Percentiles rank a stretch among this genome's conserved stretches.
These are phyloP conservation scores for Goffeauzyma gilvescens DNA, from an alignment of 768 basidiomycete species.

Conservation along the genomic window DNA sequence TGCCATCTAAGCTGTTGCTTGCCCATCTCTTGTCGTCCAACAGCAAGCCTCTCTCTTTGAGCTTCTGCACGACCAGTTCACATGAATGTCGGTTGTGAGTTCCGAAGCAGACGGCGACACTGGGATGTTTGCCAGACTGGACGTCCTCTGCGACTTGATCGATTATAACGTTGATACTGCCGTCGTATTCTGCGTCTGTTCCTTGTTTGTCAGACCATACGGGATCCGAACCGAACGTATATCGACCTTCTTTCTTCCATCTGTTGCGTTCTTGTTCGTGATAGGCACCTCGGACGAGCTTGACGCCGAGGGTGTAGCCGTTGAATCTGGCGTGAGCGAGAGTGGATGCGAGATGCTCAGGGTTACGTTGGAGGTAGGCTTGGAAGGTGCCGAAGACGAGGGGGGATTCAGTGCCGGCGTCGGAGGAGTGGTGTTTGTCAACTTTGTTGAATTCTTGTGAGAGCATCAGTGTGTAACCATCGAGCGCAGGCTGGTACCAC, in stretches of 20 bases:
- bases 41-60: too few relatives aligned
- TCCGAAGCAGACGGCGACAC: conserved; percentile 59
- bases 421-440: too few relatives aligned
- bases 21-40: conserved; percentile 45
- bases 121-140: conserved; percentile 18
- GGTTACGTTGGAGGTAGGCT: conserved; percentile 62
- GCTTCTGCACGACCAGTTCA: conserved; percentile 42
- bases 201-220: conserved; percentile 27
- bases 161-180: conserved; percentile 43
- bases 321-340: conserved; percentile 47
- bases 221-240: conserved; percentile 21
- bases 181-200: conserved; percentile 57
- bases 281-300: conserved; percentile 85
- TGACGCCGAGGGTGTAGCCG: conserved; percentile 63
- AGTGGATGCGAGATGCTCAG: conserved; percentile 46
- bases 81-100: conserved; percentile 68
- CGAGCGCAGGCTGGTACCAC: conserved; percentile 53
- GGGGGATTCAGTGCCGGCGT: too few relatives aligned
- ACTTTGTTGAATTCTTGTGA: conserved; percentile 55
- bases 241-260: conserved; percentile 24
- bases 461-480: conserved; percentile 54
- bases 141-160: conserved; percentile 38
- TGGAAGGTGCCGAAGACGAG: conserved; percentile 51
- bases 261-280: conserved; percentile 47
- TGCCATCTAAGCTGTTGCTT: conserved; percentile 20